A percentile compares a stretch with the other conserved stretches of the same genome.
phyloP scores from a whole-genome alignment of 2,329 filamentous ascomycete species.

The Aspergillus fischeri region DNA sequence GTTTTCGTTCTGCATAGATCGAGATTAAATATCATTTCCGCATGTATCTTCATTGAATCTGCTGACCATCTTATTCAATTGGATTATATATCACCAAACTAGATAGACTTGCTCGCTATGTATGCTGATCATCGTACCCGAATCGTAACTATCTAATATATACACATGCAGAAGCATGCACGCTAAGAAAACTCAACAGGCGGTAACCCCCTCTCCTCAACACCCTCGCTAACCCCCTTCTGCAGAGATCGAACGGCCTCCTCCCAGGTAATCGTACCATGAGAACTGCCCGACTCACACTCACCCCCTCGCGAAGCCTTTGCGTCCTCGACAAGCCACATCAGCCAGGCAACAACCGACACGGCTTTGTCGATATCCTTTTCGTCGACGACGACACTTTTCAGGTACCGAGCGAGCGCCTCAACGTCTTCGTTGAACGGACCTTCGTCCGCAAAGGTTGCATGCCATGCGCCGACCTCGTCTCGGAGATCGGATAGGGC shows the following conservation, averaged over 20 bases:
- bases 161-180: conserved; percentile 3
- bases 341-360: conserved; percentile 63
- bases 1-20: neutral
- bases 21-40: neutral
- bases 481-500: conserved; percentile 62
- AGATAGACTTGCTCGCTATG: neutral
- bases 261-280: conserved; percentile 29
- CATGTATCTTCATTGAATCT: too few species aligned
- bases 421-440: conserved; percentile 76
- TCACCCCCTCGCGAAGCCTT: conserved; percentile 28
- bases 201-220: conserved; percentile 44
- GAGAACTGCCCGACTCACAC: conserved; percentile 19
- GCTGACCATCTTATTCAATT: neutral
- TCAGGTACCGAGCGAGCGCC: conserved; percentile 69
- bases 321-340: conserved; percentile 37
- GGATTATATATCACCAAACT: neutral
- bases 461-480: conserved; percentile 73
- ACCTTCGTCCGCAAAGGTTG: conserved; percentile 65
- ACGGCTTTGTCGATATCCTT: conserved; percentile 71
- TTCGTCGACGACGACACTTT: conserved; percentile 69
- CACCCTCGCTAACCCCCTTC: conserved; percentile 39
- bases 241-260: conserved; percentile 39
- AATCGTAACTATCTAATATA: neutral
- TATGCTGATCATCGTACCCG: neutral
- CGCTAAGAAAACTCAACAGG: conserved; percentile 38